These are phyloP conservation scores for Nymphaea colorata DNA, from an alignment of 164 flowering plant species.

Conservation along the genomic window DNA sequence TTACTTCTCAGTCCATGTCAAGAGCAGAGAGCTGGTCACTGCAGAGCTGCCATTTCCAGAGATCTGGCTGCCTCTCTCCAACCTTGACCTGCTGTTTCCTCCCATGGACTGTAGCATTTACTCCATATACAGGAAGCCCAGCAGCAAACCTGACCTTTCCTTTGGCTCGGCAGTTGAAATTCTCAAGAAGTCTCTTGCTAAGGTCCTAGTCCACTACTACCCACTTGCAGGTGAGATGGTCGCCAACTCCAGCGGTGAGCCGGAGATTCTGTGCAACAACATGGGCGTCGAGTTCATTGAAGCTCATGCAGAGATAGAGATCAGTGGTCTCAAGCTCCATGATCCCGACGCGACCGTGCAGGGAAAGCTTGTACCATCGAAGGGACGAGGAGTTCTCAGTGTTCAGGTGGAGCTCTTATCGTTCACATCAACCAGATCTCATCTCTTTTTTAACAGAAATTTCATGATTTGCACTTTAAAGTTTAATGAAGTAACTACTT, in stretches of 20 bases:
- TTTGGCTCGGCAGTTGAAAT: constrained; percentile 3
- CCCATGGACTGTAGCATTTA: constrained; percentile 22
- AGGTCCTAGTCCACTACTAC: constrained; percentile 15
- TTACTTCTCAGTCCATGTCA: not conserved
- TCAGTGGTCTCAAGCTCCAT: constrained; percentile 19
- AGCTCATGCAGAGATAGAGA: constrained; percentile 28
- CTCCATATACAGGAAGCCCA: constrained; percentile 17
- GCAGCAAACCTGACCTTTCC: not conserved
- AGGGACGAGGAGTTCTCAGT: constrained; percentile 23
- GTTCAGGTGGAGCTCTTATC: constrained; percentile 9
- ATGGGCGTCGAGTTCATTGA: constrained; percentile 30
- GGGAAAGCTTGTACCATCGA: constrained; percentile 26
- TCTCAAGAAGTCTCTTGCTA: too few relatives aligned
- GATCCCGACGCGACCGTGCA: constrained; percentile 27
- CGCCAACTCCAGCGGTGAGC: constrained; percentile 8
- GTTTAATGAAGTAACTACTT: too few relatives aligned
- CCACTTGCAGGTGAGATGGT: constrained; percentile 21
- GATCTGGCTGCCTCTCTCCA: constrained; percentile 26
- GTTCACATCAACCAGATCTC: too few relatives aligned
- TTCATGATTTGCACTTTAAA: not conserved
- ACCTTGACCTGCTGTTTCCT: constrained; percentile 32
- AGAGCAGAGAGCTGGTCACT: not conserved
- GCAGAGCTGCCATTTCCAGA: constrained; percentile 14
- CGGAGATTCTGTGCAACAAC: constrained; percentile 27
- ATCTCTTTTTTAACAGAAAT: not conserved